Evolutionary conservation across 116 monocot species (phyloP), one percentile per base, ranked within the genome.

Genomic region (Thalassia testudinum): DNA sequence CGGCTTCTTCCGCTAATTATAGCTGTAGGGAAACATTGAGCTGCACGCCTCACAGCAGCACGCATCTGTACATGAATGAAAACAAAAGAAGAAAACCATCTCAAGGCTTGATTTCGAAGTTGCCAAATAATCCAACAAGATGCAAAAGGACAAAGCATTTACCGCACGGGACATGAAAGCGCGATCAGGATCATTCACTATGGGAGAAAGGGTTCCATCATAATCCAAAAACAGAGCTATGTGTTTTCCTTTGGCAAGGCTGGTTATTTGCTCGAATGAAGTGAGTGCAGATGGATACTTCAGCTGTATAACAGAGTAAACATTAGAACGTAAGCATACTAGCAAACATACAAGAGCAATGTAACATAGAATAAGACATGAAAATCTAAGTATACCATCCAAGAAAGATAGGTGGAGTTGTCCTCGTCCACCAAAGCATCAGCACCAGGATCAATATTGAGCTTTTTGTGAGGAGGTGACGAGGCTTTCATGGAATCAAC

Each of bases 1-100:
- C 89, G 88, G 26, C 74, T 63, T 60, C 97, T 76, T 70, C 97
- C 97, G 62, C 97, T 97, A 40, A 97, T 79, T 34, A 97, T 88
- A 51, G 97, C 97, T 21, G 89, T 88, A 24, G 97, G 82, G 38
- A 97, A 88, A 63, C 69, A 62, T 45, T 74, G 68, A 2, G 97
- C 82, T 52, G 63, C 85, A 49, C 59, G 69, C 58, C 61, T 78
- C 6, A 97, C 88, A 42, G 82, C 70, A 42, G 72, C 53, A 19
- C 89, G 85, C 85, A 97, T 97, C 97, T 97, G 13, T 44, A 34
- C 3, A 5, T 34, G 10, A 5, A 34, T 34, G 30, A 34, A 5
- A 34, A 5, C 10, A 3, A 34, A 10, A 3, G 10, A 34, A 34
- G 30, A 34, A 34, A 34, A 34, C 30, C 30, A 34, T n/a, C 30